Evolutionary conservation across 495 filamentous ascomycete genomes (phyloP).

Genomic region (Saxophila tyrrhenica): DNA sequence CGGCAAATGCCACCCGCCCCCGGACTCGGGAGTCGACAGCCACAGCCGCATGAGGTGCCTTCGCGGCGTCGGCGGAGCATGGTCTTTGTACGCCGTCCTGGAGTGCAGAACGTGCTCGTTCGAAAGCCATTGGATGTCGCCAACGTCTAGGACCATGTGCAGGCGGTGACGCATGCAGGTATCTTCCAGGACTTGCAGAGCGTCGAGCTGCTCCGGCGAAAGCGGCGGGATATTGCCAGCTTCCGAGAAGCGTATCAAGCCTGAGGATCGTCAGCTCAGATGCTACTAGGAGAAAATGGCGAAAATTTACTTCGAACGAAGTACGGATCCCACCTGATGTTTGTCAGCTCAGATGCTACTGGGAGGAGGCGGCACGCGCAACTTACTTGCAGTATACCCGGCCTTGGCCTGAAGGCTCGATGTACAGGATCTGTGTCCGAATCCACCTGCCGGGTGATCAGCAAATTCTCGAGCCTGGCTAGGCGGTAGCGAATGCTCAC

Average conservation of each 20-base stretch:
- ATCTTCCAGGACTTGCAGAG: conserved; percentile 25
- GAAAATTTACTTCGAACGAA: too few relatives aligned
- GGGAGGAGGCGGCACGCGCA: too few relatives aligned
- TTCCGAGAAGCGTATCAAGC: conserved; percentile 28
- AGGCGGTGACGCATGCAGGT: conserved; percentile 24
- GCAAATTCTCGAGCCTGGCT: background rate
- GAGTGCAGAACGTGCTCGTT: conserved; percentile 31
- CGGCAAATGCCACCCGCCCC: conserved; percentile 78
- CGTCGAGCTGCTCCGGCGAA: conserved; percentile 21
- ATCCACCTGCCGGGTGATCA: conserved; percentile 39
- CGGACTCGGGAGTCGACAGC: conserved; percentile 67
- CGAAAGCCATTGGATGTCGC: conserved; percentile 31
- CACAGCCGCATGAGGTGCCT: conserved; percentile 65
- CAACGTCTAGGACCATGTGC: conserved; percentile 32
- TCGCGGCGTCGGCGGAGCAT: conserved; percentile 25
- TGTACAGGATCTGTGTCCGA: conserved; percentile 60
- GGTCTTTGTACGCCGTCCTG: conserved; percentile 29
- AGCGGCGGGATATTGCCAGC: conserved; percentile 26
- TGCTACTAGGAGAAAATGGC: too few relatives aligned
- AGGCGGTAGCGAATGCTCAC: conserved; percentile 57
- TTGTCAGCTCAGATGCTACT: background rate
- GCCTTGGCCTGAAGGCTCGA: conserved; percentile 43
- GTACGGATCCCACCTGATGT: conserved; percentile 37
- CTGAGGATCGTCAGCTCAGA: conserved; percentile 28
- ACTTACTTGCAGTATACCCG: conserved; percentile 16